Percentiles rank a stretch among this genome's conserved stretches.
Evolutionary conservation across 495 filamentous ascomycete genomes (phyloP).

Genomic region (Durotheca rogersii): DNA sequence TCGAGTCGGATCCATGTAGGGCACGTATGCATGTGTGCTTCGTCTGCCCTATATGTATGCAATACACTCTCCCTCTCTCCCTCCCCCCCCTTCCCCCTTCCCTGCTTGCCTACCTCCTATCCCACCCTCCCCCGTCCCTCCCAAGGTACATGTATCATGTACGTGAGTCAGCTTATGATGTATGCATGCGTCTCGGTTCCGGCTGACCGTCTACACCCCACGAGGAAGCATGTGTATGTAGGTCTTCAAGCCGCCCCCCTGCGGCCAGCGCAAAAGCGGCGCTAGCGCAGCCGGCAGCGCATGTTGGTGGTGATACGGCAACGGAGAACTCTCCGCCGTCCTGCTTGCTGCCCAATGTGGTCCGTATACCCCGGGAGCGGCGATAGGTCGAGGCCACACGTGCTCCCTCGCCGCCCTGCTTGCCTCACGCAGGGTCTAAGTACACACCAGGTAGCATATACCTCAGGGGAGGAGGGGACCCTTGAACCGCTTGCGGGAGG

Average conservation of each 20-base stretch:
- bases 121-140: no score
- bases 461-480: constrained; percentile 3
- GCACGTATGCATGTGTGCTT: constrained; percentile 1
- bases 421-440: constrained; percentile 11
- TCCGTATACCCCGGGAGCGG: neutral
- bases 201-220: constrained; percentile 8
- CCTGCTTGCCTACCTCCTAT: no score
- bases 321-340: neutral
- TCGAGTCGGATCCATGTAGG: neutral
- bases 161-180: constrained; percentile 24
- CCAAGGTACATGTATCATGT: no score
- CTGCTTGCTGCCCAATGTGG: neutral
- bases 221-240: neutral
- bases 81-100: no score
- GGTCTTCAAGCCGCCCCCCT: constrained; percentile 2
- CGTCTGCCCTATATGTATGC: constrained; percentile 6
- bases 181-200: constrained; percentile 6
- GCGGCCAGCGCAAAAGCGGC: constrained; percentile 22
- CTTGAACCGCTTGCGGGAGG: neutral
- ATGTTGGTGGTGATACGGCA: constrained; percentile 6
- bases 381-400: neutral
- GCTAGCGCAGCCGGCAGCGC: constrained; percentile 23
- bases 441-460: constrained; percentile 12
- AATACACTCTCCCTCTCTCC: no score
- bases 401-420: neutral